These are phyloP conservation scores for Scedosporium aurantiacum DNA, from an alignment of 2,329 filamentous ascomycete species.

Conservation along the genomic window DNA sequence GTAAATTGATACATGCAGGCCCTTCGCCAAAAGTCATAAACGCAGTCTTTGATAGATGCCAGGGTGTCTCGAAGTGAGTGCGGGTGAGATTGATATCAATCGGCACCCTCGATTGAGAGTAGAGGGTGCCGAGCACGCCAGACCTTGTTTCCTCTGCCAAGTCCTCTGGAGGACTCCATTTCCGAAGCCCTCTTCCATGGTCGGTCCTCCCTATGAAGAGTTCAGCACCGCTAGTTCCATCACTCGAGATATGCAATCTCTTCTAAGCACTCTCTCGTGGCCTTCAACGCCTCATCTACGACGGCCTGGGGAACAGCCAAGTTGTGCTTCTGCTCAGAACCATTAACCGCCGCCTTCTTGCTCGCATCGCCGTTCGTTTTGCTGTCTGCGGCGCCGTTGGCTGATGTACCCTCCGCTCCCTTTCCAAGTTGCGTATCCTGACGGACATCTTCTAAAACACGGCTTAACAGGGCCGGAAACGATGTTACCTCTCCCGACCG, in stretches of 20 bases:
- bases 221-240: background rate
- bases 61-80: background rate
- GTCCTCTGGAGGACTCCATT: background rate
- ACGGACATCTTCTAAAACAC: conserved; percentile 51
- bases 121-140: background rate
- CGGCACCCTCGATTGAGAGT: background rate
- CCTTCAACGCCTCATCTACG: conserved; percentile 49
- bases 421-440: conserved; percentile 29
- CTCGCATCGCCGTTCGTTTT: conserved; percentile 9
- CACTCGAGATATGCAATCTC: conserved; percentile 7
- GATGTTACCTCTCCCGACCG: conserved; percentile 48
- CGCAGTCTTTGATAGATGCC: background rate
- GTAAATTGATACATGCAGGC: background rate
- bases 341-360: conserved; percentile 13
- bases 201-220: background rate
- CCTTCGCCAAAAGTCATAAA: background rate
- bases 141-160: background rate
- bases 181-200: background rate
- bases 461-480: conserved; percentile 49
- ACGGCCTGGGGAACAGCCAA: conserved; percentile 48
- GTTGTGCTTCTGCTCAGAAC: conserved; percentile 18
- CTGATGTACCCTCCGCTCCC: conserved; percentile 10
- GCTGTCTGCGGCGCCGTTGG: background rate
- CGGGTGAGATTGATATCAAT: background rate
- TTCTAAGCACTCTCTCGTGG: conserved; percentile 48